These are phyloP conservation scores for Gremmenia infestans DNA, from an alignment of 2,329 filamentous ascomycete species.

Conservation along the genomic window DNA sequence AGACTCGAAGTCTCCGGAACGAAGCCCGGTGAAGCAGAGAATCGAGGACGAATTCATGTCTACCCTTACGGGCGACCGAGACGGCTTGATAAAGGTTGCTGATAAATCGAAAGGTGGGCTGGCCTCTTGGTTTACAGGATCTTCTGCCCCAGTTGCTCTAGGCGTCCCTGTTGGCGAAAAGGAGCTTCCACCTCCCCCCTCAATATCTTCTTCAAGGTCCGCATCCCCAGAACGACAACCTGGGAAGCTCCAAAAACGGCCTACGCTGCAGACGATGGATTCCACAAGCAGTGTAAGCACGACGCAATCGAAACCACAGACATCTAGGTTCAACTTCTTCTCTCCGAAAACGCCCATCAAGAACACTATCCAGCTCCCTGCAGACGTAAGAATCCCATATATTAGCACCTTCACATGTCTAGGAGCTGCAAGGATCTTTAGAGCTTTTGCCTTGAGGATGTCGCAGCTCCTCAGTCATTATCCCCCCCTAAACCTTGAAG, in stretches of 20 bases:
- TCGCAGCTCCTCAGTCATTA: no score
- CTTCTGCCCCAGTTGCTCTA: slow-evolving; percentile 21
- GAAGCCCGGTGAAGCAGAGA: slow-evolving; percentile 15
- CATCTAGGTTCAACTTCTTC: slow-evolving; percentile 24
- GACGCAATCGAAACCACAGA: slow-evolving; percentile 10
- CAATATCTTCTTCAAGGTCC: slow-evolving; percentile 9
- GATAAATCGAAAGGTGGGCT: slow-evolving; percentile 25
- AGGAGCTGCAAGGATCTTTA: no score
- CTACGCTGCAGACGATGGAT: slow-evolving; percentile 14
- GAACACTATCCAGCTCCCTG: slow-evolving; percentile 20
- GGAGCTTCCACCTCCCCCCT: slow-evolving; percentile 6
- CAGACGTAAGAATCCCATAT: slow-evolving; percentile 1
- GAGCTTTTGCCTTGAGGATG: no score
- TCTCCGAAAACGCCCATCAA: slow-evolving; percentile 22
- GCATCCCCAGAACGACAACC: slow-evolving; percentile 13
- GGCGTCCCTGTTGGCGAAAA: slow-evolving; percentile 19
- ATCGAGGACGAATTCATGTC: slow-evolving; percentile 22
- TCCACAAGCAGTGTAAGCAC: slow-evolving; percentile 1
- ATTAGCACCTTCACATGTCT: no score
- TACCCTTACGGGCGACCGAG: slow-evolving; percentile 27
- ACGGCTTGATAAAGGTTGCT: slow-evolving; percentile 19
- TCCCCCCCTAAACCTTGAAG: no score
- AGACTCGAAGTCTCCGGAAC: slow-evolving; percentile 14
- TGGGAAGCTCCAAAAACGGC: slow-evolving; percentile 17
- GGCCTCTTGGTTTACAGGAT: slow-evolving; percentile 28